Evolutionary conservation across 2,329 filamentous ascomycete genomes (phyloP).

Genomic region (Leptographium galeiforme): DNA sequence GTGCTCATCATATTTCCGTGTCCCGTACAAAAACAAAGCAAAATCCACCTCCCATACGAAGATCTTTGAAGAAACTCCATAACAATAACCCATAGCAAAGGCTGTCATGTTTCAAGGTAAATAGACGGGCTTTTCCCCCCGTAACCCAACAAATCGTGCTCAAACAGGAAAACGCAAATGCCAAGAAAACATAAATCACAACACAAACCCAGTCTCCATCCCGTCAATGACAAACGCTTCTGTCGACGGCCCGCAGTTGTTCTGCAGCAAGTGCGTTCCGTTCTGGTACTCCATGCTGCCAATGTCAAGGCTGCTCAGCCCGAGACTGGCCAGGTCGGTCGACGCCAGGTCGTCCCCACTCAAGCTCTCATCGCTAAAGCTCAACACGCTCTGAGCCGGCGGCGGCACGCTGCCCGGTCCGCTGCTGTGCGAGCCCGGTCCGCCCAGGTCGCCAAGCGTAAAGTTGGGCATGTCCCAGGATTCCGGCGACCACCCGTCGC

Average conservation of each 20-base stretch:
- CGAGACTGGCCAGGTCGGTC: constrained; percentile 31
- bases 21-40: too few relatives aligned
- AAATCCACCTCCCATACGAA: too few relatives aligned
- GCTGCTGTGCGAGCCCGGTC: constrained; percentile 3
- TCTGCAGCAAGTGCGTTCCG: constrained; percentile 8
- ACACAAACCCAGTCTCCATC: constrained; percentile 24
- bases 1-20: too few relatives aligned
- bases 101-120: too few relatives aligned
- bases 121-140: neutral
- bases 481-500: constrained; percentile 40
- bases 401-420: constrained; percentile 19
- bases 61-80: too few relatives aligned
- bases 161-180: too few relatives aligned
- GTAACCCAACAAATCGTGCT: neutral
- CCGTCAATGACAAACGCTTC: constrained; percentile 23
- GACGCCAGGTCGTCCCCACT: constrained; percentile 40
- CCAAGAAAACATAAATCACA: constrained; percentile 3
- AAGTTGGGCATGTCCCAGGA: constrained; percentile 41
- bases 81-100: neutral
- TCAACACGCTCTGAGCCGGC: constrained; percentile 38
- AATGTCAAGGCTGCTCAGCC: constrained; percentile 24
- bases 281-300: constrained; percentile 24
- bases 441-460: constrained; percentile 32
- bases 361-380: constrained; percentile 44
- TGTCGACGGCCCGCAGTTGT: constrained; percentile 8